Conservation (phyloP, 805 yeast species). For the Saccharomycopsis sp. region DNA sequence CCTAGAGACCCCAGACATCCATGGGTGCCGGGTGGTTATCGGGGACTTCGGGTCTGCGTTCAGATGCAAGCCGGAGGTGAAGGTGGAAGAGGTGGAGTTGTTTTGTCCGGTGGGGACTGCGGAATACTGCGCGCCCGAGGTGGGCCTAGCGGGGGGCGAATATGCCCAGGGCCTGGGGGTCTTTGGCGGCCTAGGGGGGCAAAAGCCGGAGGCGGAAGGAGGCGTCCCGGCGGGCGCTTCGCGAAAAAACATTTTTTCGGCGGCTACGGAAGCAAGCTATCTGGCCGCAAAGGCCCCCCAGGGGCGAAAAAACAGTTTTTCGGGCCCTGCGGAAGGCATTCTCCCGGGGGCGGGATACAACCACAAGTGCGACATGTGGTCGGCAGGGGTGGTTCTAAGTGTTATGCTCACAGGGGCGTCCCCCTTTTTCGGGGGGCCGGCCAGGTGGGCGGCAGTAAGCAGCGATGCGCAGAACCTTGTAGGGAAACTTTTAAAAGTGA, state of each 20-base stretch:
- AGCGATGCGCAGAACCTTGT: constrained; percentile 41
- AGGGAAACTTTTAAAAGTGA: constrained; percentile 32
- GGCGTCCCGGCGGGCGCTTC: too few species aligned
- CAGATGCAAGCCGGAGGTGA: constrained; percentile 25
- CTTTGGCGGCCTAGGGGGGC: too few species aligned
- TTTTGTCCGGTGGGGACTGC: constrained; percentile 47
- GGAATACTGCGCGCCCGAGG: constrained; percentile 70
- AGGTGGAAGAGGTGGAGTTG: constrained; percentile 26
- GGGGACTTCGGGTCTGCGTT: constrained; percentile 67
- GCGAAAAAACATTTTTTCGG: too few species aligned
- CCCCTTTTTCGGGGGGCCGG: constrained; percentile 62
- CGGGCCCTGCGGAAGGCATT: background rate
- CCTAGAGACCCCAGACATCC: constrained; percentile 39
- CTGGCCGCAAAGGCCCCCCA: constrained; percentile 20
- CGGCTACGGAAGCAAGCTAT: constrained; percentile 22
- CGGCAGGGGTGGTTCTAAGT: constrained; percentile 54
- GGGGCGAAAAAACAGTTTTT: constrained; percentile 12
- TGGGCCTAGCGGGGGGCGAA: constrained; percentile 38
- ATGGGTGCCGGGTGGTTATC: constrained; percentile 46
- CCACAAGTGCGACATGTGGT: constrained; percentile 62
- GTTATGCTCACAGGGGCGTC: constrained; percentile 58
- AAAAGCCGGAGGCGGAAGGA: too few species aligned
- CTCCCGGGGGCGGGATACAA: constrained; percentile 39
- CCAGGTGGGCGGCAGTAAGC: constrained; percentile 52
- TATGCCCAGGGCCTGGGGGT: background rate